These are phyloP conservation scores for Turritis glabra DNA, from an alignment of 345 rosid genomes.

Conservation along the genomic window DNA sequence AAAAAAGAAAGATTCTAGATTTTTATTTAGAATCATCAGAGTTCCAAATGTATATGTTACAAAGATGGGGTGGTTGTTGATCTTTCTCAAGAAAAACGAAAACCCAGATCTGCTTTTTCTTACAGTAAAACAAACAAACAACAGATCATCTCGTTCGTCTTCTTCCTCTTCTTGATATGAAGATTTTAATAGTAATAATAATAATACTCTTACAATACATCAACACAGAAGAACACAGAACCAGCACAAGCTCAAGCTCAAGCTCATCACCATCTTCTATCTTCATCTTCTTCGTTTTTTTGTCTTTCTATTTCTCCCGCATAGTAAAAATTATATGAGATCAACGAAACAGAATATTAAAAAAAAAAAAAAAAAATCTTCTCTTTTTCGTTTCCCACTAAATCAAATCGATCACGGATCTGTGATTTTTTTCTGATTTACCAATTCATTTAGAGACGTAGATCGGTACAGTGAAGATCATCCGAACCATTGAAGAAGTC, in stretches of 20 bases:
- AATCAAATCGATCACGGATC: slow-evolving; percentile 22
- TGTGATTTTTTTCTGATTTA: neutral
- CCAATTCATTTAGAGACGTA: slow-evolving; percentile 62
- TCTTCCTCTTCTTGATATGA: slow-evolving; percentile 26
- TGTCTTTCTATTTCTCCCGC: slow-evolving; percentile 35
- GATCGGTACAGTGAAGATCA: slow-evolving; percentile 71
- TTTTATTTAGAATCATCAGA: slow-evolving; percentile 29
- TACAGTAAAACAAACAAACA: slow-evolving; percentile 22
- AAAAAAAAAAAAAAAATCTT: neutral
- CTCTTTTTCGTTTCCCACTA: neutral
- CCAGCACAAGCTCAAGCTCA: slow-evolving; percentile 23
- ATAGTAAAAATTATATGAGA: slow-evolving; percentile 32
- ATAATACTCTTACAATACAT: slow-evolving; percentile 36
- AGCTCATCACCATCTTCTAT: slow-evolving; percentile 16
- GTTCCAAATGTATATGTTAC: slow-evolving; percentile 29
- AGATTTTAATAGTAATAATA: slow-evolving; percentile 10
- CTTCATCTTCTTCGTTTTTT: slow-evolving; percentile 7
- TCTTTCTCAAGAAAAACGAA: slow-evolving; percentile 4
- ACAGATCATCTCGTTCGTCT: slow-evolving; percentile 23
- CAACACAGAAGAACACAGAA: slow-evolving; percentile 33
- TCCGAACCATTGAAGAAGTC: slow-evolving; percentile 49
- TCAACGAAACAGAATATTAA: slow-evolving; percentile 27
- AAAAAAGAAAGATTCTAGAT: neutral
- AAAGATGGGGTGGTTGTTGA: slow-evolving; percentile 13
- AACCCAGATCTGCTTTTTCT: slow-evolving; percentile 22